A percentile compares a stretch with the other conserved stretches of the same genome.
Conservation (phyloP, 805 yeast genomes). For the Spathaspora girioi region DNA sequence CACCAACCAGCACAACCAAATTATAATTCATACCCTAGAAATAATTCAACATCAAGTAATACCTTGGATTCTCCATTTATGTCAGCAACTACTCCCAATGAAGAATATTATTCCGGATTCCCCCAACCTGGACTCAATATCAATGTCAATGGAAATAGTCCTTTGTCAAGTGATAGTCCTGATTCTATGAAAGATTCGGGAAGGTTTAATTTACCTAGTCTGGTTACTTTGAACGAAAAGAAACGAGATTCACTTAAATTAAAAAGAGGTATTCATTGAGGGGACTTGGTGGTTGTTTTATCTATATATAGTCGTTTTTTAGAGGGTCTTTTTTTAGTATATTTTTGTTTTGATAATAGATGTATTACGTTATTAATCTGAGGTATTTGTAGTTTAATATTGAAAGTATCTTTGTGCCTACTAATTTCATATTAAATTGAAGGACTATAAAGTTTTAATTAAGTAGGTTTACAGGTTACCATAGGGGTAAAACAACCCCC, state of each 20-base stretch:
- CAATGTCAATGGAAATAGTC: background rate
- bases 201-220: slow-evolving; percentile 8
- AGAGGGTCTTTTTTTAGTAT: background rate
- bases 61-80: slow-evolving; percentile 40
- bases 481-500: background rate
- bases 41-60: slow-evolving; percentile 3
- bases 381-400: too few species aligned
- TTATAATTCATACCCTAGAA: background rate
- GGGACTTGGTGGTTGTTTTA: background rate
- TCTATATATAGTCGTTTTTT: background rate
- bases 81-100: slow-evolving; percentile 34
- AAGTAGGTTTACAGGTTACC: background rate
- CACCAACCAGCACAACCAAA: background rate
- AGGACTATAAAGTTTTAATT: too few species aligned
- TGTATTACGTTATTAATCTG: too few species aligned
- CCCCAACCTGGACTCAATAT: background rate
- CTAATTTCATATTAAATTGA: too few species aligned
- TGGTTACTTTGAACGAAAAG: slow-evolving; percentile 38
- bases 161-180: slow-evolving; percentile 1
- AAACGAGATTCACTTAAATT: slow-evolving; percentile 43
- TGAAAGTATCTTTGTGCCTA: too few species aligned
- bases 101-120: slow-evolving; percentile 26
- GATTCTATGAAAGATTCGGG: background rate
- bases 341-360: background rate
- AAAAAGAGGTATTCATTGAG: slow-evolving; percentile 41